These are phyloP conservation scores for Crithidia expoeki DNA, from an alignment of 208 protist genomes.

Conservation along the genomic window DNA sequence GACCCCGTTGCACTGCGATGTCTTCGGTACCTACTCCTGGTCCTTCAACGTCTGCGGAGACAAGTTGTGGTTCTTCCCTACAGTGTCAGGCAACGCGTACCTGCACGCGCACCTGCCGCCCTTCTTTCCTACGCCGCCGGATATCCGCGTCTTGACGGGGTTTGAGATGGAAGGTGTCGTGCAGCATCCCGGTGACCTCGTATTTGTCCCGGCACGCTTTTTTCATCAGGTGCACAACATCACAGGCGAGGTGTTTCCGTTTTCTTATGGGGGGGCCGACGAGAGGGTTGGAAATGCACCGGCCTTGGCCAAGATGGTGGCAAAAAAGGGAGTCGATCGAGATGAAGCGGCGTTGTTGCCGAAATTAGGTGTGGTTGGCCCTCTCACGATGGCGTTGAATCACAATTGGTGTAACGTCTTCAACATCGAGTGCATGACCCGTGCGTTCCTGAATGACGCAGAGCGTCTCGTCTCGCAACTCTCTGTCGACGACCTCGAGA, in stretches of 20 bases:
- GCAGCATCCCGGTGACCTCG: conserved; percentile 79
- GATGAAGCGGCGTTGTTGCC: neutral
- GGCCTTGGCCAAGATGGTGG: neutral
- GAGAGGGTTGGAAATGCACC: neutral
- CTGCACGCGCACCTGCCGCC: conserved; percentile 37
- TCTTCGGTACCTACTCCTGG: conserved; percentile 90
- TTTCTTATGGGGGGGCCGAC: conserved; percentile 9
- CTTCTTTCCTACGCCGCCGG: conserved; percentile 47
- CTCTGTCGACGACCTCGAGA: conserved; percentile 40
- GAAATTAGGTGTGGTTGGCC: conserved; percentile 3
- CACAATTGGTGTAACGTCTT: conserved; percentile 90
- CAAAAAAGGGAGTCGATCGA: neutral
- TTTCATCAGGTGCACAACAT: conserved; percentile 90
- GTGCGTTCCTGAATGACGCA: conserved; percentile 55
- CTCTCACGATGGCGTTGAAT: conserved; percentile 77
- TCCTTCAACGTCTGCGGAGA: conserved; percentile 86
- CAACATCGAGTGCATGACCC: conserved; percentile 64
- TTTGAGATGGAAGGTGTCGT: conserved; percentile 48
- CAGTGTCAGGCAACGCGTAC: conserved; percentile 44
- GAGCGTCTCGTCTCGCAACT: conserved; percentile 37
- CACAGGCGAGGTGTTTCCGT: conserved; percentile 39
- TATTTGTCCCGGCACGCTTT: conserved; percentile 83
- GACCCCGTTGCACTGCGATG: conserved; percentile 86
- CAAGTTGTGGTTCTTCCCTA: conserved; percentile 88
- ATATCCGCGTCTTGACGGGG: conserved; percentile 66